These are phyloP conservation scores for Vaccinium vitisidaea DNA, from an alignment of 148 eudicot species.

Conservation along the genomic window DNA sequence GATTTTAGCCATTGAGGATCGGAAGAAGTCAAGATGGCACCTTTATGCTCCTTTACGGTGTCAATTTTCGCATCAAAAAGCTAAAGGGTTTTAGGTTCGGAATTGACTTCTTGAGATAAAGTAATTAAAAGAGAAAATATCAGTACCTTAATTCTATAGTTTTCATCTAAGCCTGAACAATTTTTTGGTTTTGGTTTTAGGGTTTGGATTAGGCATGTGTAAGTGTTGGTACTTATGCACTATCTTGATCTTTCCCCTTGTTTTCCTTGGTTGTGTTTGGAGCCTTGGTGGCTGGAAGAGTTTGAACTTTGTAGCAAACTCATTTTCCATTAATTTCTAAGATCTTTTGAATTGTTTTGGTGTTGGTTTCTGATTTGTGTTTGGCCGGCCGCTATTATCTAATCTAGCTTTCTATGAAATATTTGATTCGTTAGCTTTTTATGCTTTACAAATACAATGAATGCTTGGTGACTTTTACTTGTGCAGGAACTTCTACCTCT, in stretches of 20 bases:
- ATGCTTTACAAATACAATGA: too few species aligned
- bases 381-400: background rate
- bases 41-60: slow-evolving; percentile 10
- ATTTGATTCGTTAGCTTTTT: too few species aligned
- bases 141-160: background rate
- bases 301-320: background rate
- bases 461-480: too few species aligned
- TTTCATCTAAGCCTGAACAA: background rate
- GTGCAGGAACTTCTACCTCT: too few species aligned
- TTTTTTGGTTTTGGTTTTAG: background rate
- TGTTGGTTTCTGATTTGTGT: background rate
- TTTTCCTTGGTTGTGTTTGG: background rate
- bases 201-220: background rate
- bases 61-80: background rate
- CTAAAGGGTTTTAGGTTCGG: slow-evolving; percentile 27
- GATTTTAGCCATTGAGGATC: background rate
- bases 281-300: background rate
- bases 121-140: background rate
- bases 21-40: slow-evolving; percentile 37
- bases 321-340: background rate
- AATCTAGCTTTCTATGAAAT: too few species aligned
- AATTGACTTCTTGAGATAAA: slow-evolving; percentile 22
- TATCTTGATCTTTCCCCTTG: too few species aligned
- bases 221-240: background rate
- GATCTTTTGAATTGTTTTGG: background rate